A percentile compares a stretch with the other conserved stretches of the same genome.
These are phyloP conservation scores for Ophiostoma himal-ulmi DNA, from an alignment of 2,329 filamentous ascomycete species.

Conservation along the genomic window DNA sequence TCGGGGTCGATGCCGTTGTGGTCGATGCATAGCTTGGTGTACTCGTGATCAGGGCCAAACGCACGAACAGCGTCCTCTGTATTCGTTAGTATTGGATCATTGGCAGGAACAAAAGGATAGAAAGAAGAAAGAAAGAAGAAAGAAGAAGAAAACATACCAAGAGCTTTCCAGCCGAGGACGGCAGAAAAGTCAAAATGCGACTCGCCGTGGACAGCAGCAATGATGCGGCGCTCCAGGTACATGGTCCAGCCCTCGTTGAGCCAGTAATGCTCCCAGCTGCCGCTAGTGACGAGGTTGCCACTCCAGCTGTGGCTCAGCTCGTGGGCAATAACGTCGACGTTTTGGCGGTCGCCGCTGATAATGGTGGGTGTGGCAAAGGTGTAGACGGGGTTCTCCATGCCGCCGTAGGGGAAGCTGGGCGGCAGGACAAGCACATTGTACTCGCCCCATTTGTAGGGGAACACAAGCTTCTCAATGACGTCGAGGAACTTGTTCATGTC, in stretches of 20 bases:
- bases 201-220: conserved; percentile 71
- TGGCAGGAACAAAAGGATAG: background rate
- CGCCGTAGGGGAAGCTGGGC: conserved; percentile 83
- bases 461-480: conserved; percentile 73
- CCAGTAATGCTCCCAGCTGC: conserved; percentile 78
- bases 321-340: conserved; percentile 94
- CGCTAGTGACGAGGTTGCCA: conserved; percentile 74
- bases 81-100: conserved; percentile 28
- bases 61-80: conserved; percentile 68
- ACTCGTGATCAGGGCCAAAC: conserved; percentile 79
- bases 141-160: background rate
- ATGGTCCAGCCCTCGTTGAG: conserved; percentile 83
- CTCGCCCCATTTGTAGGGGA: conserved; percentile 86
- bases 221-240: conserved; percentile 84
- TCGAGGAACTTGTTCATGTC: conserved; percentile 92
- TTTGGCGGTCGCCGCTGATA: conserved; percentile 83
- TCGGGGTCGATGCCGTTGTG: conserved; percentile 90
- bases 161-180: conserved; percentile 90
- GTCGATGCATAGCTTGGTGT: conserved; percentile 83
- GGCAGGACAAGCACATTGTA: conserved; percentile 92
- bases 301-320: conserved; percentile 76
- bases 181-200: conserved; percentile 86
- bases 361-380: conserved; percentile 94
- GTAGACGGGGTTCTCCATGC: conserved; percentile 89
- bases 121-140: background rate